phyloP scores from a whole-genome alignment of 1,284 basidiomycete genomes.

The Leccinum huronense region DNA sequence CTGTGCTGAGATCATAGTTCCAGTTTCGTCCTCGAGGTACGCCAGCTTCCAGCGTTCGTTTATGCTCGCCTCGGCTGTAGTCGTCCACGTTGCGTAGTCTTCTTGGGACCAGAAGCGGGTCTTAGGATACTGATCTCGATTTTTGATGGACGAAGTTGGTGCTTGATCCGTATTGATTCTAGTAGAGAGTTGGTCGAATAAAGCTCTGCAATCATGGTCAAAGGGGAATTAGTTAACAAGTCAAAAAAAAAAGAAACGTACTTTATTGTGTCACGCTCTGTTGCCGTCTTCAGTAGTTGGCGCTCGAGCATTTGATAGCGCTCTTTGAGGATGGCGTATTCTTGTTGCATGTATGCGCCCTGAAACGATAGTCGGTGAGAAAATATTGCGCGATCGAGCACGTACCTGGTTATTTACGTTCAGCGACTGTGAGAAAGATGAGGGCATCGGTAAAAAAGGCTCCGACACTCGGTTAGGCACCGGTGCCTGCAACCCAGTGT shows the following conservation, averaged over 20 bases:
- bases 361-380: neutral
- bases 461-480: neutral
- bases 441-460: neutral
- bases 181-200: neutral
- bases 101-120: neutral
- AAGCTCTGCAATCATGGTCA: neutral
- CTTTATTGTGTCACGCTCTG: neutral
- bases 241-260: neutral
- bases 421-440: neutral
- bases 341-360: neutral
- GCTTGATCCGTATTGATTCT: neutral
- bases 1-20: neutral
- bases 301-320: neutral
- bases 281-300: neutral
- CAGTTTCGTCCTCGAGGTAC: neutral
- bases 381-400: neutral
- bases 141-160: neutral
- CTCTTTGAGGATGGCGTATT: neutral
- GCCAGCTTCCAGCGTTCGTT: neutral
- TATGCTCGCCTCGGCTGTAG: neutral
- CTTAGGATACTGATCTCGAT: neutral
- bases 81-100: neutral
- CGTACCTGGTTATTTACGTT: neutral
- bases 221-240: neutral
- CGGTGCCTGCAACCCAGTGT: neutral